Evolutionary conservation across 352 stramenopile species (phyloP).

Genomic region (Albugo candida): DNA sequence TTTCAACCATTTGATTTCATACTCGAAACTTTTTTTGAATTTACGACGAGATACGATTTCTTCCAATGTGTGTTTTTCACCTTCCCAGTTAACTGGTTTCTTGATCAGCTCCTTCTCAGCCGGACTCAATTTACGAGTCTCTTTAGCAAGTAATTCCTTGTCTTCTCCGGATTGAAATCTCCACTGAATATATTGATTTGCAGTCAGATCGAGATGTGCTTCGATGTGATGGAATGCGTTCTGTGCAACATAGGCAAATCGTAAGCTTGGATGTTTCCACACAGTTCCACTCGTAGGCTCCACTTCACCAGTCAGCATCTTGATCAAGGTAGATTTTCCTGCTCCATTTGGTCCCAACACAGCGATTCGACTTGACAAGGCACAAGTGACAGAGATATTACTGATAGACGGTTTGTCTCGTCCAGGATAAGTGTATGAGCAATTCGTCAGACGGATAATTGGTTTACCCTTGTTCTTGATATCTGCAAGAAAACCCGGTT

Average conservation of each 20-base stretch:
- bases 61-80: conserved; percentile 79
- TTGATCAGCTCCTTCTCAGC: conserved; percentile 91
- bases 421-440: conserved; percentile 70
- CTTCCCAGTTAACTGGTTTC: conserved; percentile 87
- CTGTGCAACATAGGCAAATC: conserved; percentile 93
- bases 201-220: conserved; percentile 87
- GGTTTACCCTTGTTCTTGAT: conserved; percentile 84
- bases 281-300: conserved; percentile 46
- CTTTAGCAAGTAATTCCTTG: conserved; percentile 83
- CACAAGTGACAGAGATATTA: conserved; percentile 60
- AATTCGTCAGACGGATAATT: conserved; percentile 78
- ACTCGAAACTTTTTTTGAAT: conserved; percentile 90
- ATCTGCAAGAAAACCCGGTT: conserved; percentile 74
- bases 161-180: conserved; percentile 86
- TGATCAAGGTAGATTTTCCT: conserved; percentile 93
- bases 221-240: conserved; percentile 97
- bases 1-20: conserved; percentile 95
- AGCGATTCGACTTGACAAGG: conserved; percentile 61
- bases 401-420: conserved; percentile 62
- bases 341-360: conserved; percentile 82
- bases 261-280: conserved; percentile 77
- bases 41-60: conserved; percentile 84
- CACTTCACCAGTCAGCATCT: conserved; percentile 80
- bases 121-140: conserved; percentile 76
- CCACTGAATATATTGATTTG: conserved; percentile 96